Evolutionary conservation across 2,329 filamentous ascomycete genomes (phyloP).

Genomic region (Dactylellina haptotyla): DNA sequence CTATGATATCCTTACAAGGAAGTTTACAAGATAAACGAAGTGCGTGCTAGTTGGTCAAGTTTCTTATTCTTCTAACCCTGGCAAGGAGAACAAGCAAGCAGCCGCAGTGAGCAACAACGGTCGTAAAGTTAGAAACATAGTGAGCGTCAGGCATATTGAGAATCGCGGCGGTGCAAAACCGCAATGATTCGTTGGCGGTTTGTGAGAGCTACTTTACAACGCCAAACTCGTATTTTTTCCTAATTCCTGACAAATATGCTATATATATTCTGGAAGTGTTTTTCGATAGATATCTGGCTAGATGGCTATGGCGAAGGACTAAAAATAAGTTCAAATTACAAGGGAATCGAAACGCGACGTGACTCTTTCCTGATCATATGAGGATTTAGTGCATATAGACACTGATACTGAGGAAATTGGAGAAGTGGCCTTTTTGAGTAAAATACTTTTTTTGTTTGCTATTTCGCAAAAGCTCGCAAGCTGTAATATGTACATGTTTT

Average conservation of each 20-base stretch:
- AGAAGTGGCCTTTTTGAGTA: constrained; percentile 7
- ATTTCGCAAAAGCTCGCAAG: constrained; percentile 22
- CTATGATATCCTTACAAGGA: no score
- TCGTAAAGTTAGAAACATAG: background rate
- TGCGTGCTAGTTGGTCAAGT: no score
- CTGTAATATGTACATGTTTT: constrained; percentile 41
- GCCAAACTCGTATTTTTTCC: background rate
- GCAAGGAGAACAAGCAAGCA: no score
- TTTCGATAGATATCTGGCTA: constrained; percentile 1
- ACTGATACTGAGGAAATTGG: no score
- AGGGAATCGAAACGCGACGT: no score
- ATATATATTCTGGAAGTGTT: background rate
- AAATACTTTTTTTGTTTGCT: constrained; percentile 20
- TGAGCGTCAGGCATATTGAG: background rate
- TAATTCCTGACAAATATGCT: constrained; percentile 11
- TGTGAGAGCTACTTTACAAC: background rate
- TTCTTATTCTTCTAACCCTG: no score
- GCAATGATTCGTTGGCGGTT: constrained; percentile 10
- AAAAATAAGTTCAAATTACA: no score
- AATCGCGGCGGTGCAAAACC: constrained; percentile 18
- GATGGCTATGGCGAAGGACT: no score
- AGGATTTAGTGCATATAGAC: no score
- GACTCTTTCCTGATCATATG: no score
- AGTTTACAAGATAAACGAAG: no score
- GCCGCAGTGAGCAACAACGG: constrained; percentile 12